Percentiles rank a stretch among this genome's conserved stretches.
These are phyloP conservation scores for Alternaria gansuensis DNA, from an alignment of 2,329 filamentous ascomycete genomes.

Conservation along the genomic window DNA sequence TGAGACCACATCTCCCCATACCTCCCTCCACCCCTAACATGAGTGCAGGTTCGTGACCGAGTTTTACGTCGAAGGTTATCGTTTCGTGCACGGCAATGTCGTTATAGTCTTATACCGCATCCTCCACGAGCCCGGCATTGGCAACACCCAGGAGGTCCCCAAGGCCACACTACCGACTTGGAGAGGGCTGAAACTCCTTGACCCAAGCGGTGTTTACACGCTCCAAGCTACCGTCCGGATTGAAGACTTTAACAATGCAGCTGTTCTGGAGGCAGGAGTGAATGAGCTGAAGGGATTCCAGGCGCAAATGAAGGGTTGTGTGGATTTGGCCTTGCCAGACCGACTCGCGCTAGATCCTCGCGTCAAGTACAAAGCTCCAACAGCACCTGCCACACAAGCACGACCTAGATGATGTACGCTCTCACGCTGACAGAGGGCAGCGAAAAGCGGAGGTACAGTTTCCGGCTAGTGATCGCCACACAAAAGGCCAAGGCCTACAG, in stretches of 20 bases:
- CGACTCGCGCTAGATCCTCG: slow-evolving; percentile 68
- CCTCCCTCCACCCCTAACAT: slow-evolving; percentile 31
- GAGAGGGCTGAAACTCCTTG: slow-evolving; percentile 60
- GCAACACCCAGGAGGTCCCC: slow-evolving; percentile 41
- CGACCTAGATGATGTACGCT: slow-evolving; percentile 31
- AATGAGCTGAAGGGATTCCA: slow-evolving; percentile 65
- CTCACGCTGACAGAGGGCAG: not conserved
- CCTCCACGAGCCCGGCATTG: slow-evolving; percentile 57
- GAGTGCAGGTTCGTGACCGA: slow-evolving; percentile 63
- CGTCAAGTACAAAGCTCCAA: slow-evolving; percentile 59
- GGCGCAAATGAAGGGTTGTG: slow-evolving; percentile 64
- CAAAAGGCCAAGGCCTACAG: not conserved
- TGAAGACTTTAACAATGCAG: slow-evolving; percentile 63
- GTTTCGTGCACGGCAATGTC: slow-evolving; percentile 66
- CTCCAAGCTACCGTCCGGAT: slow-evolving; percentile 67
- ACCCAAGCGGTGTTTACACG: slow-evolving; percentile 66
- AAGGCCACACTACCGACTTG: slow-evolving; percentile 56
- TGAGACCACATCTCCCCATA: slow-evolving; percentile 42
- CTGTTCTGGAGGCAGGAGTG: slow-evolving; percentile 63
- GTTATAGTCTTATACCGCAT: slow-evolving; percentile 66
- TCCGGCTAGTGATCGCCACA: not conserved
- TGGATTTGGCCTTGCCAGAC: slow-evolving; percentile 66
- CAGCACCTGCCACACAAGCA: slow-evolving; percentile 22
- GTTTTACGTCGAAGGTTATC: slow-evolving; percentile 65
- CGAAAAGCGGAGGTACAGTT: not conserved